A percentile compares a stretch with the other conserved stretches of the same genome.
Evolutionary conservation across 345 rosid species (phyloP).

Genomic region (Rhodamnia argentea): DNA sequence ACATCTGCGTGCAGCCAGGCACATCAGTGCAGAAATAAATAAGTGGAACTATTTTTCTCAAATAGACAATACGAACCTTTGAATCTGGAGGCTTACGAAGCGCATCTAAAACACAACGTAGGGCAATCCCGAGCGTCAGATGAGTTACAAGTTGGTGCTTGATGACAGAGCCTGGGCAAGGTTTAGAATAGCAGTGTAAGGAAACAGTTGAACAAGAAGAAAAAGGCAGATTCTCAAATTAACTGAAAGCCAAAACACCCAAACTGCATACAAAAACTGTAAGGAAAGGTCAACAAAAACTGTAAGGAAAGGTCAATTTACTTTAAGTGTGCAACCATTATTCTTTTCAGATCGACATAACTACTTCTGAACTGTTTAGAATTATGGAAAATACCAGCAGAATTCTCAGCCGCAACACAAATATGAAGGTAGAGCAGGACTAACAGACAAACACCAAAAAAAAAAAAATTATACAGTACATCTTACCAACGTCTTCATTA

Average conservation of each 20-base stretch:
- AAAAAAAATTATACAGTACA: background rate
- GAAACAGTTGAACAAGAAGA: background rate
- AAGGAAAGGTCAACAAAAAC: background rate
- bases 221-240: background rate
- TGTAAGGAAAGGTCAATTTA: background rate
- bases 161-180: constrained; percentile 74
- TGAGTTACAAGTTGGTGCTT: constrained; percentile 96
- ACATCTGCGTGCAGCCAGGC: constrained; percentile 54
- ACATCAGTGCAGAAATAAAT: background rate
- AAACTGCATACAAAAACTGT: background rate
- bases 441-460: background rate
- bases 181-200: background rate
- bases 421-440: background rate
- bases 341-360: background rate
- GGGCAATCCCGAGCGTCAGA: constrained; percentile 84
- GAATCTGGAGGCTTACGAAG: constrained; percentile 97
- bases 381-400: background rate
- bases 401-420: background rate
- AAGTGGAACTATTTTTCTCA: background rate
- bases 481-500: background rate
- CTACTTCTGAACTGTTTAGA: background rate
- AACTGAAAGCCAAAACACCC: background rate
- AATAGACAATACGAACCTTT: constrained; percentile 46
- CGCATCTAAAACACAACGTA: constrained; percentile 91
- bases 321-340: background rate